A percentile compares a stretch with the other conserved stretches of the same genome.
These are phyloP conservation scores for Lactifluus pinguis DNA, from an alignment of 768 basidiomycete species.

Conservation along the genomic window DNA sequence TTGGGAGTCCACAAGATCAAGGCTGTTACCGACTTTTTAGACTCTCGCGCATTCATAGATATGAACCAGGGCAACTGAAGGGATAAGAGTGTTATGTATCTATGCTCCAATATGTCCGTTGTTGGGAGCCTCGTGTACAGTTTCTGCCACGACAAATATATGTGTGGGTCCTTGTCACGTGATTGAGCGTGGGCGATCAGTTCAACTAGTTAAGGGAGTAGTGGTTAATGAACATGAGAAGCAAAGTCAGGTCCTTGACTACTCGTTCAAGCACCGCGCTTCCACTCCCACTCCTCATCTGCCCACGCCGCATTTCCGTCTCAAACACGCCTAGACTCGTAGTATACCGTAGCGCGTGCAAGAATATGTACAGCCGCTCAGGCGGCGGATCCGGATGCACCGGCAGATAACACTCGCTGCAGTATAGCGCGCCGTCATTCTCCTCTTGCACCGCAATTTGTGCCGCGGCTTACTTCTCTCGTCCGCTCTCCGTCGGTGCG, in stretches of 20 bases:
- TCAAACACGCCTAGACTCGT: conserved; percentile 75
- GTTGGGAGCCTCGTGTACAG: too few relatives aligned
- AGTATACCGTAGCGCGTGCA: conserved; percentile 85
- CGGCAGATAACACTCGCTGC: conserved; percentile 86
- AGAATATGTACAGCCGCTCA: conserved; percentile 87
- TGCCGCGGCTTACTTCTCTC: conserved; percentile 15
- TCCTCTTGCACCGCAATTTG: conserved; percentile 27
- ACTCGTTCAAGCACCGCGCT: not conserved
- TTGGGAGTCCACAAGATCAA: too few relatives aligned
- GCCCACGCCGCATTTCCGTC: conserved; percentile 87
- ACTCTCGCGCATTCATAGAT: too few relatives aligned
- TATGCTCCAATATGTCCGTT: too few relatives aligned
- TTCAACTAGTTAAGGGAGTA: too few relatives aligned
- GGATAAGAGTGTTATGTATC: too few relatives aligned
- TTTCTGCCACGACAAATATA: too few relatives aligned
- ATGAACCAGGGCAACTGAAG: too few relatives aligned
- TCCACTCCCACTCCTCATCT: conserved; percentile 58
- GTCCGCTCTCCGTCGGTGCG: conserved; percentile 26
- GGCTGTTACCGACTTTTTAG: too few relatives aligned
- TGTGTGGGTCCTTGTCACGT: too few relatives aligned
- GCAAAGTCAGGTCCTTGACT: not conserved
- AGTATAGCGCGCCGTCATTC: conserved; percentile 43
- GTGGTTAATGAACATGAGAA: too few relatives aligned
- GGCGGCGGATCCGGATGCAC: conserved; percentile 90
- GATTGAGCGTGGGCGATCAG: too few relatives aligned